Conservation (phyloP, 2,329 filamentous ascomycete species). For the Ceratocystis huliohia region DNA sequence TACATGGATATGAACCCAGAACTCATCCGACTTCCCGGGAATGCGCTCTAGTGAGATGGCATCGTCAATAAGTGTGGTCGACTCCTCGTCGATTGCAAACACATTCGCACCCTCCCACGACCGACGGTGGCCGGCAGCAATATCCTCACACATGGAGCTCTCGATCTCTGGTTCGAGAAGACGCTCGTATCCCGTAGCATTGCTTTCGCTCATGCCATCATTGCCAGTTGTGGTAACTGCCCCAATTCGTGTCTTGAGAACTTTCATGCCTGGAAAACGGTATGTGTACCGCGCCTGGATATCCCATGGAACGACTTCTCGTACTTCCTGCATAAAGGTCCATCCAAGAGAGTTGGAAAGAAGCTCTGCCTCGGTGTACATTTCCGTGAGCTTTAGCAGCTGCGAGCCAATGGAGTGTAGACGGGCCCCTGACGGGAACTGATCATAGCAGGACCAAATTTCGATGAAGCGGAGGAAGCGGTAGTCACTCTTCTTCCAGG, state of each 20-base stretch:
- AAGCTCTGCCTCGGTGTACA: constrained; percentile 42
- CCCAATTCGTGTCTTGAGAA: constrained; percentile 20
- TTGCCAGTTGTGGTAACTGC: not conserved
- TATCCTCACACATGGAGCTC: constrained; percentile 32
- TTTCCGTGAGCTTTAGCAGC: constrained; percentile 47
- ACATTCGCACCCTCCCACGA: constrained; percentile 48
- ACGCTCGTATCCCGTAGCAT: constrained; percentile 39
- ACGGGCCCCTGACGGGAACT: constrained; percentile 40
- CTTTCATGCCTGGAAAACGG: constrained; percentile 37
- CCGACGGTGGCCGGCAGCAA: constrained; percentile 39
- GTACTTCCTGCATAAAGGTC: constrained; percentile 64
- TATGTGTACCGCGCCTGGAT: constrained; percentile 50
- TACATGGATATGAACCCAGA: constrained; percentile 67
- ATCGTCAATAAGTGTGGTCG: constrained; percentile 63
- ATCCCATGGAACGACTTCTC: constrained; percentile 58
- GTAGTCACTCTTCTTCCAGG: constrained; percentile 39
- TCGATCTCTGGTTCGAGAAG: constrained; percentile 38
- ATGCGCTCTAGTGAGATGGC: constrained; percentile 58
- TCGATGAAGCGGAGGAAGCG: constrained; percentile 57
- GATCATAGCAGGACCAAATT: constrained; percentile 48
- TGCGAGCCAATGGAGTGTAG: constrained; percentile 50
- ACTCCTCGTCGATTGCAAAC: constrained; percentile 59
- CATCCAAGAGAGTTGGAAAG: constrained; percentile 40
- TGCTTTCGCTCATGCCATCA: constrained; percentile 11
- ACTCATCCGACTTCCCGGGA: constrained; percentile 37